Base-by-base conservation (phyloP, 176 grass and related monocot species). In the Ampelocalamus luodianensis region DNA sequence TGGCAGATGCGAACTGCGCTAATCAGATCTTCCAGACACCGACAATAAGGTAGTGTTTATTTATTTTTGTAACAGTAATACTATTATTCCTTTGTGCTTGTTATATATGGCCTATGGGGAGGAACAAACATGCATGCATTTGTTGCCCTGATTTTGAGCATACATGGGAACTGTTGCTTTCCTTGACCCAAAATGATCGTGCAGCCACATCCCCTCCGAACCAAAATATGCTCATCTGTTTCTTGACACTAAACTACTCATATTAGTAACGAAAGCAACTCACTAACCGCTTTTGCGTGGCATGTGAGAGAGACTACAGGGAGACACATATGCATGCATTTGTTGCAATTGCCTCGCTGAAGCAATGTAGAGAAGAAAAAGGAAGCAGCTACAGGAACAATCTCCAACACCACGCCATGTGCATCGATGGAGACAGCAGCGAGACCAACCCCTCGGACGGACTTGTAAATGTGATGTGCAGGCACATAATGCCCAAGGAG, bases 351-450 rank as follows among this genome's bases (percentile, higher is more conserved):
- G 37, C 27, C 27, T 68, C 37, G 17, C 16, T 17, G 36, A 58
- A 43, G 72, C 72, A 17, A 50, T 4, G 44, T 2, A 45, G 44
- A 54, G 60, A 59, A 9, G 39, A 18, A 67, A 67, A 65, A 38
- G 24, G 77, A 69, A 86, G 85, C 20, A 82, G 85, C 50, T 39
- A 78, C 60, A 61, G 69, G 84, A 69, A 87, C 80, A 74, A 45
- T 83, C 68, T 32, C 80, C 83, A 82, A 34, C 84, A 79, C 73
- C 79, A 18, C 74, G 34, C 60, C 85, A 84, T 91, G 86, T 92
- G 86, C 90, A 82, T 65, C 82, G 86, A 92, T 82, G 72, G 80
- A 49, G 86, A 88, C 86, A 79, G 72, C 78, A 85, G 79, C 68
- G 32, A 79, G 79, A 46, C 72, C 83, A 27, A 44, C 53, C 58